Base-by-base conservation (phyloP, 2,329 filamentous ascomycete genomes). In the Ophiosphaerella herpotricha region DNA sequence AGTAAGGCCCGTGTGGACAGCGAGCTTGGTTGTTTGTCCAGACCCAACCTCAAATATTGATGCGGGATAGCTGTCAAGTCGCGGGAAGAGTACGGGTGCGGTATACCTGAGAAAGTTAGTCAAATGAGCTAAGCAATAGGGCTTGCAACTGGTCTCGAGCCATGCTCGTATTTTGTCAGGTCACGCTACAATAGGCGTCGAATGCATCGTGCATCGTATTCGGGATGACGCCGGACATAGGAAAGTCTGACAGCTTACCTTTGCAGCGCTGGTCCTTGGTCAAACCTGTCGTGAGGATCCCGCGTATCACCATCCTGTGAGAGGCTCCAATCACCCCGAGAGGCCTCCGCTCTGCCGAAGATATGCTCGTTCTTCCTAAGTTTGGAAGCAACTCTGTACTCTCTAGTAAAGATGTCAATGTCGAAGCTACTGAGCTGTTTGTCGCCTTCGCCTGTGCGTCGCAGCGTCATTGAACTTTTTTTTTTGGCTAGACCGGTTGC, bases 41-140 rank as follows among this genome's bases (percentile, higher is more conserved):
- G 58, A 58, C 2, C 70, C 69, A 43, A 79, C 74, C 14, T 79
- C 69, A 71, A 92, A 91, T 46, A 97, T 87, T 26, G 78, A 76
- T 1, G 48, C 26, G 39, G 94, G 94, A 67, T 89, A 97, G 70
- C 91, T 96, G 67, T 94, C 86, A 31, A 96, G 80, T 24, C 92
- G 67, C 1, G 93, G 91, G 65, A 91, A 94, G 1, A 82, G 76
- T 7, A 93, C 78, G 2, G 74, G 54, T 36, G 74, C 74, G 39
- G 79, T 74, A 62, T 83, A 85, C 52, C 79, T 82, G 48, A 24
- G 32, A 32, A 40, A 24, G 45, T 65, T 56, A 67, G 61, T 57
- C 37, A 50, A 48, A 18, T 38, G 8, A 38, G 35, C 26, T 11
- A 8, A 29, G 43, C 49, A 39, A 47, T 48, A 54, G 40, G 31